Percentiles rank a stretch among this genome's conserved stretches.
Evolutionary conservation across 164 flowering plant genomes (phyloP).

Genomic region (Magnolia sinica): DNA sequence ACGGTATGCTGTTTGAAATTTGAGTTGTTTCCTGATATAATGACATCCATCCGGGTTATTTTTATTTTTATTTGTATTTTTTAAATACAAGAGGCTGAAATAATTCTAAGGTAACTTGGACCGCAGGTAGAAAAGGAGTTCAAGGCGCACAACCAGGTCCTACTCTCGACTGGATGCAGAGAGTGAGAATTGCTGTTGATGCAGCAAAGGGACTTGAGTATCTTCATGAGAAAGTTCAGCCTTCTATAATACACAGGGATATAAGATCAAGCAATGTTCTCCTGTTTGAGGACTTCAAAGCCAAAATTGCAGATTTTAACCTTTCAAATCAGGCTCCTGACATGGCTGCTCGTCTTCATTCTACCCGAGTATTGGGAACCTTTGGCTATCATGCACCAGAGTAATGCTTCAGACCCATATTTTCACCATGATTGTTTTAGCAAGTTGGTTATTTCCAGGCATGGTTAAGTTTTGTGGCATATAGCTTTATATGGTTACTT

Average conservation of each 20-base stretch:
- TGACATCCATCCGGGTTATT: background rate
- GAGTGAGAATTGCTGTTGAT: slow-evolving; percentile 48
- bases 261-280: slow-evolving; percentile 57
- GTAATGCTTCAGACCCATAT: slow-evolving; percentile 14
- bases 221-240: slow-evolving; percentile 51
- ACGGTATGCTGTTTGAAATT: slow-evolving; percentile 10
- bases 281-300: slow-evolving; percentile 40
- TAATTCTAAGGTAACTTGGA: background rate
- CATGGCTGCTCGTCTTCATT: slow-evolving; percentile 51
- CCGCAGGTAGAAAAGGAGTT: slow-evolving; percentile 50
- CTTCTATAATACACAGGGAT: slow-evolving; percentile 45
- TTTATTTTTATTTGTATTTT: too few species aligned
- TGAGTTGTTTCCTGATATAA: background rate
- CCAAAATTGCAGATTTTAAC: slow-evolving; percentile 54
- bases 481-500: too few species aligned
- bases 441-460: too few species aligned
- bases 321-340: slow-evolving; percentile 50
- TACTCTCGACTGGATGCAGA: slow-evolving; percentile 42
- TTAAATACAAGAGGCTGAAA: background rate
- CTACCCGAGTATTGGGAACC: slow-evolving; percentile 58
- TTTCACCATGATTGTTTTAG: too few species aligned
- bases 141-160: slow-evolving; percentile 59
- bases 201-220: slow-evolving; percentile 57
- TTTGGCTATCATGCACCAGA: slow-evolving; percentile 65
- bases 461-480: too few species aligned